Conservation (phyloP, 2,329 filamentous ascomycete genomes). For the Microsporum canis region DNA sequence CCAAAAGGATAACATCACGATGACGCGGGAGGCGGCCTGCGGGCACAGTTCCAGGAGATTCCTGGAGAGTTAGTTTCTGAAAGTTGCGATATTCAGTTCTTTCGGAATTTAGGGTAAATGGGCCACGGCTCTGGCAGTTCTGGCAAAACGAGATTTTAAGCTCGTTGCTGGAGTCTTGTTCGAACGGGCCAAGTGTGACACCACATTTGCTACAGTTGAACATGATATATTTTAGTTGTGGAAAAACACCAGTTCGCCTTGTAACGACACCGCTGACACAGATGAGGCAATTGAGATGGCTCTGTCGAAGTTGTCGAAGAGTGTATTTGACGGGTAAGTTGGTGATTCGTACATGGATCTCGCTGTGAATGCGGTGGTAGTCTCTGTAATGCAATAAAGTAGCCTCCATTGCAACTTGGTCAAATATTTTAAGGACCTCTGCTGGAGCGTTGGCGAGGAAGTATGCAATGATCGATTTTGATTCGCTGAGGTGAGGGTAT, state of each 20-base stretch:
- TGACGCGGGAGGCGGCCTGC: slow-evolving; percentile 87
- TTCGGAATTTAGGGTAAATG: slow-evolving; percentile 91
- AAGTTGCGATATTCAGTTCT: slow-evolving; percentile 98
- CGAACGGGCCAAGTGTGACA: slow-evolving; percentile 78
- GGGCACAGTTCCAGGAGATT: slow-evolving; percentile 92
- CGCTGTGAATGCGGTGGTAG: slow-evolving; percentile 92
- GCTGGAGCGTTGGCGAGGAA: slow-evolving; percentile 90
- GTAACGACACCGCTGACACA: slow-evolving; percentile 93
- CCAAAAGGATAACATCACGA: slow-evolving; percentile 87
- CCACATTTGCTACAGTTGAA: slow-evolving; percentile 94
- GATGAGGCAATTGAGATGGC: slow-evolving; percentile 89
- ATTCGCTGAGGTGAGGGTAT: slow-evolving; percentile 79
- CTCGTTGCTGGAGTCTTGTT: slow-evolving; percentile 86
- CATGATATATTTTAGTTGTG: slow-evolving; percentile 96
- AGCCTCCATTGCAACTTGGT: slow-evolving; percentile 92
- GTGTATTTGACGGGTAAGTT: slow-evolving; percentile 93
- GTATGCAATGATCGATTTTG: slow-evolving; percentile 88
- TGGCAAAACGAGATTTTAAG: slow-evolving; percentile 96
- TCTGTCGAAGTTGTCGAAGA: slow-evolving; percentile 84
- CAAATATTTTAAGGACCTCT: slow-evolving; percentile 93
- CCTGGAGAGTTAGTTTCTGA: slow-evolving; percentile 92
- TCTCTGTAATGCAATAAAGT: slow-evolving; percentile 93
- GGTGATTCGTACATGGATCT: slow-evolving; percentile 94
- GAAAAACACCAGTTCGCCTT: slow-evolving; percentile 86
- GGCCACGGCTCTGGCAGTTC: slow-evolving; percentile 87